Evolutionary conservation across 2,329 filamentous ascomycete species (phyloP).

Genomic region (Dryadomyces quercivorus): DNA sequence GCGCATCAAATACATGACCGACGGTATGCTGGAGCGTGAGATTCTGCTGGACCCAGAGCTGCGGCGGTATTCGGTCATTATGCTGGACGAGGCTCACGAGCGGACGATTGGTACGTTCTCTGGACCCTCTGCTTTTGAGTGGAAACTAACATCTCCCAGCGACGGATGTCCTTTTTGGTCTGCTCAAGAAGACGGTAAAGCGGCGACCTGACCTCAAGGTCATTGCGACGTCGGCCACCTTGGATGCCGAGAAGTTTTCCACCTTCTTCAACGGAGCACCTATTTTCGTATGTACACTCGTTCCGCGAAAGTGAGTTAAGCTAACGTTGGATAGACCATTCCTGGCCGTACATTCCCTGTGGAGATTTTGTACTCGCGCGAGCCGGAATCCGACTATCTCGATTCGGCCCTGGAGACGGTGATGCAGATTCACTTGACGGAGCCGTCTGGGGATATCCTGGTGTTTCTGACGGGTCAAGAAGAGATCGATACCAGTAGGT

Average conservation of each 20-base stretch:
- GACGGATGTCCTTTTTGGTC: constrained; percentile 86
- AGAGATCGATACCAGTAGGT: constrained; percentile 74
- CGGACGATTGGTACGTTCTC: constrained; percentile 53
- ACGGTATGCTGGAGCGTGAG: constrained; percentile 94
- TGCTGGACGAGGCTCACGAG: constrained; percentile 97
- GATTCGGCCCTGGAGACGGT: constrained; percentile 91
- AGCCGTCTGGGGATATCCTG: constrained; percentile 87
- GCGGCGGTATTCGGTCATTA: constrained; percentile 86
- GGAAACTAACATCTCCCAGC: constrained; percentile 27
- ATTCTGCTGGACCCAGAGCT: constrained; percentile 86
- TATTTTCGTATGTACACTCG: constrained; percentile 48
- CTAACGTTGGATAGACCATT: constrained; percentile 44
- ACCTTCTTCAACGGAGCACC: constrained; percentile 92
- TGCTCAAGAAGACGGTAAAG: constrained; percentile 88
- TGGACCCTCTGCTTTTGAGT: background rate
- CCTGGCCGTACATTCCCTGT: constrained; percentile 92
- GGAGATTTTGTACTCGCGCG: constrained; percentile 87
- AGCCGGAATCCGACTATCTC: constrained; percentile 91
- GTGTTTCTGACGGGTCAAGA: constrained; percentile 95
- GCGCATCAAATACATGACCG: constrained; percentile 98
- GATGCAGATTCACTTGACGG: constrained; percentile 94
- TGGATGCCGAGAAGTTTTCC: constrained; percentile 96
- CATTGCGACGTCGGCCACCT: constrained; percentile 90
- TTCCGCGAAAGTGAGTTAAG: background rate
- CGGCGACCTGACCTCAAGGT: constrained; percentile 78